Evolutionary conservation across 179 eudicot genomes (phyloP).

Genomic region (Pouteria campechiana): DNA sequence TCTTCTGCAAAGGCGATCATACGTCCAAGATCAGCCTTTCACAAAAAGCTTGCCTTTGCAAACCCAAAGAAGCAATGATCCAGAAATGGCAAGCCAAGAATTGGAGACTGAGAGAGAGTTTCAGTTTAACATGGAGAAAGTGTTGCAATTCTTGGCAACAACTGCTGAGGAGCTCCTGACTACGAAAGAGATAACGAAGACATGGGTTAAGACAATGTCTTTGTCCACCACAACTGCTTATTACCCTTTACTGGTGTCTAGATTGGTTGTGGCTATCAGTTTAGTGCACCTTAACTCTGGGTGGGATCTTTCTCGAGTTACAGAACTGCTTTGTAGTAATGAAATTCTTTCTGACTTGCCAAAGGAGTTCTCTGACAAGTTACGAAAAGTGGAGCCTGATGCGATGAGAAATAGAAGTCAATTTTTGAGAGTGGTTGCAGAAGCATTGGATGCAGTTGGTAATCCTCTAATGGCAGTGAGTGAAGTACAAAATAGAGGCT

Average conservation of each 20-base stretch:
- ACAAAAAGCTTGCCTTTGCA: no score
- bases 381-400: no score
- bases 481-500: not conserved
- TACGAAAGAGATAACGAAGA: slow-evolving; percentile 8
- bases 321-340: slow-evolving; percentile 1
- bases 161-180: slow-evolving; percentile 16
- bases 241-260: slow-evolving; percentile 32
- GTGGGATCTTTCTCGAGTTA: slow-evolving; percentile 6
- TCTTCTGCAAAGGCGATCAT: no score
- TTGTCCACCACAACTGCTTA: slow-evolving; percentile 9
- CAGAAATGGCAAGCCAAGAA: no score
- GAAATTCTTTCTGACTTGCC: slow-evolving; percentile 26
- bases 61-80: no score
- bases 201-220: slow-evolving; percentile 28
- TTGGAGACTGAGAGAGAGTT: no score
- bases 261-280: slow-evolving; percentile 29
- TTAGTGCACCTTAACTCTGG: slow-evolving; percentile 21
- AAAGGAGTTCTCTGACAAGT: slow-evolving; percentile 11
- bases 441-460: slow-evolving; percentile 32
- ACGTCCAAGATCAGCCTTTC: no score
- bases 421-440: slow-evolving; percentile 13
- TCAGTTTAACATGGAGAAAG: not conserved
- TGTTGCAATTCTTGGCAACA: slow-evolving; percentile 9
- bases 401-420: slow-evolving; percentile 1
- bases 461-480: slow-evolving; percentile 50